Base-by-base conservation (phyloP, 2,329 filamentous ascomycete species). In the Podosphaera fusca region DNA sequence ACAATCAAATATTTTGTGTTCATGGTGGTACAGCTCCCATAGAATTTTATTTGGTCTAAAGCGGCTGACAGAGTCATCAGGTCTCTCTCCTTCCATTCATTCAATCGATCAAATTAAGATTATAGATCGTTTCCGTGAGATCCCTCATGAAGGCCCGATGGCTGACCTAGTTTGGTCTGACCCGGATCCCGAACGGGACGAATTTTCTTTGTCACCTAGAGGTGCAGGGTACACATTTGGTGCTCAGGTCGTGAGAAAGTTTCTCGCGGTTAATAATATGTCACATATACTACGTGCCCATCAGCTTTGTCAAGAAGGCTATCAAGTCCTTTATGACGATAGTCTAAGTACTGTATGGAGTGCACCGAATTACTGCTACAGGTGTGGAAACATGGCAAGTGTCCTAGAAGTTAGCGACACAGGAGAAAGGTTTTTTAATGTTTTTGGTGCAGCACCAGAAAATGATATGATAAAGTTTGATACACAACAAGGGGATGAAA, bases 101-200 rank as follows among this genome's bases (percentile, higher is more conserved):
- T 94, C 87, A 50, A 95, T 98, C 68, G 92, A 98, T 69, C 92
- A 98, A 72, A 96, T 98, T 72, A 96, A 98, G 71, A 94, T 98
- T 69, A 96, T 98, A 68, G 92, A 98, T 72, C 87, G 92, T 51
- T 98, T 96, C 74, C 83, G 92, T 63, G 92, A 98, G 69, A 98
- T 98, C 59, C 92, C 92, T 4, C 92, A 98, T 71, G 92, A 98
- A 71, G 92, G 92, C 0, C 92, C 92, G 38, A 98, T 98, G 92
- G 92, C 92, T n/a, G 92, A 98, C 69, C 74, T 98, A 4, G 92
- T 98, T 36, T 98, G 92, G 92, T 95, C 88, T 29, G 92, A 98
- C 68, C 92, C 92, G 0, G 92, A 98, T 68, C 84, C 87, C n/a
- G 92, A 98, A 64, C 80, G 89, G 58, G 92, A 98, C 70, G 92